Evolutionary conservation across 2,329 filamentous ascomycete species (phyloP).

Genomic region (Fusarium praegraminearum): DNA sequence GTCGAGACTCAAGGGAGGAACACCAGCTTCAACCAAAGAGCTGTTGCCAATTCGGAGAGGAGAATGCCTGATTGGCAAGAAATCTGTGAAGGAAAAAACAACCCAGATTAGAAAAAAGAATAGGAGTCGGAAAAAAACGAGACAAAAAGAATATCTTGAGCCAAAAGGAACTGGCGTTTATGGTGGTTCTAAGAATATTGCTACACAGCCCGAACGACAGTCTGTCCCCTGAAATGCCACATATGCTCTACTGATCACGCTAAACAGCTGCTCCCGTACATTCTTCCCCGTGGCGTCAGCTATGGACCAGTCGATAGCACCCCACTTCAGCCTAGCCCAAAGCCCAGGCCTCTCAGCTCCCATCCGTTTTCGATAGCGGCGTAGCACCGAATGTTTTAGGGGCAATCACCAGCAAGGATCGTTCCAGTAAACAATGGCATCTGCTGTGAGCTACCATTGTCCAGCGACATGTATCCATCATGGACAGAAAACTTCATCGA

Average conservation of each 20-base stretch:
- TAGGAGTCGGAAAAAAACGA: slow-evolving; percentile 29
- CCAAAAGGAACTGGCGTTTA: slow-evolving; percentile 42
- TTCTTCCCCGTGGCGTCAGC: slow-evolving; percentile 35
- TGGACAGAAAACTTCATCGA: neutral
- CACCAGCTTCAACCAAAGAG: slow-evolving; percentile 40
- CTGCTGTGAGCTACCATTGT: rapidly evolving
- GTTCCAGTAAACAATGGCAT: slow-evolving; percentile 2
- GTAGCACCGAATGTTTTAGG: slow-evolving; percentile 42
- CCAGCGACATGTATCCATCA: neutral
- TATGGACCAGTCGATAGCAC: slow-evolving; percentile 41
- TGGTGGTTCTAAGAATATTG: slow-evolving; percentile 45
- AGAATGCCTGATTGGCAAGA: slow-evolving; percentile 39
- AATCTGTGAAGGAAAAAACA: slow-evolving; percentile 23
- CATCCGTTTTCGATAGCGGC: slow-evolving; percentile 30
- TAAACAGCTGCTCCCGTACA: slow-evolving; percentile 37
- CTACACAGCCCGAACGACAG: slow-evolving; percentile 26
- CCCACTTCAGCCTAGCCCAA: slow-evolving; percentile 41
- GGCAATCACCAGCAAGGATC: slow-evolving; percentile 41
- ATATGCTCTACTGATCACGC: slow-evolving; percentile 46
- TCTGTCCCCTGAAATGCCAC: slow-evolving; percentile 51
- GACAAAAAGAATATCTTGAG: slow-evolving; percentile 40
- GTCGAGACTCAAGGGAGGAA: slow-evolving; percentile 50
- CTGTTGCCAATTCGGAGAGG: slow-evolving; percentile 44
- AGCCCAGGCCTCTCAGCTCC: slow-evolving; percentile 32
- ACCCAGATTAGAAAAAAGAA: slow-evolving; percentile 38